A percentile compares a stretch with the other conserved stretches of the same genome.
These are phyloP conservation scores for Clarireedia paspali DNA, from an alignment of 2,329 filamentous ascomycete genomes.

Conservation along the genomic window DNA sequence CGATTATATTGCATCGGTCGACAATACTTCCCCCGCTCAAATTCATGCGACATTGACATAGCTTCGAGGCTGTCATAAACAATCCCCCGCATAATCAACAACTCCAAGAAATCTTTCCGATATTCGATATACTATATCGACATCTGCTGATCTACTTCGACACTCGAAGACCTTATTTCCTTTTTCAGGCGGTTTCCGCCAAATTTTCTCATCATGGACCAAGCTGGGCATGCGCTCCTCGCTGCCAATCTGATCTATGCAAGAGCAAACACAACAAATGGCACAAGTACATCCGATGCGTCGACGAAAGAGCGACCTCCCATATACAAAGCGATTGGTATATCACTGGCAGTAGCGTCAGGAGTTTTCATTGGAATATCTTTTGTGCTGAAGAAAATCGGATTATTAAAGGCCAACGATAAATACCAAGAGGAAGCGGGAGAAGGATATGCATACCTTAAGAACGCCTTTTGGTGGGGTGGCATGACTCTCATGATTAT, in stretches of 20 bases:
- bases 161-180: neutral
- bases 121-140: neutral
- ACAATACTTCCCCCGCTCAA: neutral
- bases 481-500: conserved; percentile 97
- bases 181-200: conserved; percentile 10
- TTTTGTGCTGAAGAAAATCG: conserved; percentile 92
- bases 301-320: conserved; percentile 20
- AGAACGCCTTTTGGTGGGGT: conserved; percentile 89
- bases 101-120: neutral
- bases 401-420: conserved; percentile 82
- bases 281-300: conserved; percentile 19
- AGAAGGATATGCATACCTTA: conserved; percentile 94
- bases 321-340: conserved; percentile 77
- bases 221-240: conserved; percentile 31
- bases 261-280: conserved; percentile 34
- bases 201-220: conserved; percentile 31
- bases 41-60: neutral
- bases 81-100: neutral
- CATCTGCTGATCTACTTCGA: conserved; percentile 2
- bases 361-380: conserved; percentile 90
- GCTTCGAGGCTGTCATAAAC: neutral
- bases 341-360: conserved; percentile 76
- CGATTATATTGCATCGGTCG: too few species aligned
- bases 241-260: conserved; percentile 36
- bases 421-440: conserved; percentile 96